Evolutionary conservation across 495 filamentous ascomycete genomes (phyloP), one percentile per base, ranked within the genome.

Genomic region (Neurospora africana): DNA sequence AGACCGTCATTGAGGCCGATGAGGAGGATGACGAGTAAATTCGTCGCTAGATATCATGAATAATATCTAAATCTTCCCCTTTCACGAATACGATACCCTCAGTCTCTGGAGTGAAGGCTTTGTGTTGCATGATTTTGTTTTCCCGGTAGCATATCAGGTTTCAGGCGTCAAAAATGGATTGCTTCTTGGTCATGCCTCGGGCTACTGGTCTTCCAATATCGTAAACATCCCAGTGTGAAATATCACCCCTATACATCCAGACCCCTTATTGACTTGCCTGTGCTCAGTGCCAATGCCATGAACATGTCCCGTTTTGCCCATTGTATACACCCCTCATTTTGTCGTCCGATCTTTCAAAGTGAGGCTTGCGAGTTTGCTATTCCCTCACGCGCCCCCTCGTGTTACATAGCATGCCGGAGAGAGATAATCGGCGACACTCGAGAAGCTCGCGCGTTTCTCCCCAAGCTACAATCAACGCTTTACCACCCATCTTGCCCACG

Each of bases 1-100:
- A 90, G 84, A 92, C 89, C 70, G 90, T 89, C 37, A 83, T 91
- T 76, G 89, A 92, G 85, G 86, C 85, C 38, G 90, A 93, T 21
- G 89, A 91, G 76, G 81, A 89, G 72, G 87, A 91, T 78, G 85
- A 87, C 70, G 86, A 88, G 80, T 86, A 87, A 82, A 84, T 76
- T 68, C 76, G 76, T 69, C 35, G 17, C 39, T 38, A 65, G 70
- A 69, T 72, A 38, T 68, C 36, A 33, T 68, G 70, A 72, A 69
- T 67, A 65, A 40, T 69, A 38, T 40, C 68, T 69, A 21, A 37
- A 69, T 72, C 36, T 40, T 74, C 27, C 15, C 38, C 43, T n/a
- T 43, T 33, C 23, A 70, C 43, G 27, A 70, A n/a, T 21, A 53
- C 8, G 40, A 70, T 70, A 70, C 69, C 69, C 69, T 2, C 21